Evolutionary conservation across 2,329 filamentous ascomycete genomes (phyloP), one percentile per base, ranked within the genome.

Genomic region (Colletotrichum sp.): DNA sequence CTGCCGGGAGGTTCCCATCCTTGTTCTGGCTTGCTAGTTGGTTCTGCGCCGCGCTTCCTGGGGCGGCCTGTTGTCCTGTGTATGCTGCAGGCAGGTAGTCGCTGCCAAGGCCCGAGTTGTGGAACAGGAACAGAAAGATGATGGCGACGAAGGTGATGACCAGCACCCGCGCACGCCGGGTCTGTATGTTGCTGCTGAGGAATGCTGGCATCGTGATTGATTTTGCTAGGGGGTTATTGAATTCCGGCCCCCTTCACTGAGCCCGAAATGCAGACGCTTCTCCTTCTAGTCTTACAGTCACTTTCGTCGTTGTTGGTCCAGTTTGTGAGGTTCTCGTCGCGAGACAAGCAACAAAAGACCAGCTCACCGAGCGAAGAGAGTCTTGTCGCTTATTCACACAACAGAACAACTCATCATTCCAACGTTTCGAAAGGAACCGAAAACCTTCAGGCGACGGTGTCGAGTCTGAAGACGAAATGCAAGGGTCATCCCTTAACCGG

Each of bases 141-240:
- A 71, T 44, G 39, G 62, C 11, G 67, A 71, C 34, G 49, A 75
- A 22, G 52, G 75, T 30, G 36, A 75, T 55, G 61, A 49, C 34
- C 15, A 75, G 9, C 19, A 77, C 19, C 61, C 71, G 75, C 16
- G 52, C 67, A 61, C 75, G 75, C 8, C 71, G 59, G 11, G 59
- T 69, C 66, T 63, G 15, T 1, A 62, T 62, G 36, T 36, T 55
- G 66, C 75, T 61, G 61, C n/a, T 67, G 15, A 75, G 71, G 44
- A 77, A 75, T 29, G 75, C 66, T 5, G 75, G 71, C 75, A 77
- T 75, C n/a, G 30, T 66, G 39, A 34, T 32, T 6, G 52, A 25
- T 22, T 19, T 8, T 62, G n/a, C 13, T 16, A 19, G 62, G 6
- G 61, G 22, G 13, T 27, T 22, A 64, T 3, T 64, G n/a, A 32